phyloP scores from a whole-genome alignment of 495 filamentous ascomycete genomes.

The Amphirosellinia nigrospora region DNA sequence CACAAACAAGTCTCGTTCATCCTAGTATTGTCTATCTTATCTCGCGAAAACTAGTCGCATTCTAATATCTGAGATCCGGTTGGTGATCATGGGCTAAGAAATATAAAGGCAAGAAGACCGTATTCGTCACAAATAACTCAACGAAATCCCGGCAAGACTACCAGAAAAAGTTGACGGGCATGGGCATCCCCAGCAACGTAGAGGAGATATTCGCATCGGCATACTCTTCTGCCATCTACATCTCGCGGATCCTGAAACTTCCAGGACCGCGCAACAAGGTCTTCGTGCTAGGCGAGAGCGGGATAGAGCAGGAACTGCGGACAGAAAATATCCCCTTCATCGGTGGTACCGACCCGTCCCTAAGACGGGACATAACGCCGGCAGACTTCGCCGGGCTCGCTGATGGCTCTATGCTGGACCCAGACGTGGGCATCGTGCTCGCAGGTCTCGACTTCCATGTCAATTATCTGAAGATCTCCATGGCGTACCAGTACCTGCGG shows the following conservation, averaged over 20 bases:
- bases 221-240: constrained; percentile 95
- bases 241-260: constrained; percentile 86
- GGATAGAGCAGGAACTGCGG: constrained; percentile 86
- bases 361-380: constrained; percentile 75
- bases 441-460: constrained; percentile 89
- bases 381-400: constrained; percentile 81
- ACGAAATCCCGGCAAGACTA: constrained; percentile 95
- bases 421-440: constrained; percentile 87
- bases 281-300: constrained; percentile 88
- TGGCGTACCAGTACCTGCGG: constrained; percentile 83
- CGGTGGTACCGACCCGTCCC: constrained; percentile 84
- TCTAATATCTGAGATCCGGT: not conserved
- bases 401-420: constrained; percentile 76
- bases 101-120: constrained; percentile 77
- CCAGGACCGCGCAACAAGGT: constrained; percentile 83
- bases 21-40: not conserved
- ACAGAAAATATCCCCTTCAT: constrained; percentile 79
- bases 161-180: constrained; percentile 81
- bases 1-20: not conserved
- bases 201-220: constrained; percentile 96
- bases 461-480: constrained; percentile 88
- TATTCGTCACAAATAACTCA: constrained; percentile 99
- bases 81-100: constrained; percentile 24
- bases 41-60: not conserved
- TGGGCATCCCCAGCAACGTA: constrained; percentile 78